Percentiles rank a stretch among this genome's conserved stretches.
Conservation (phyloP, 2,329 filamentous ascomycete genomes). For the Dryadomyces quercivorus region DNA sequence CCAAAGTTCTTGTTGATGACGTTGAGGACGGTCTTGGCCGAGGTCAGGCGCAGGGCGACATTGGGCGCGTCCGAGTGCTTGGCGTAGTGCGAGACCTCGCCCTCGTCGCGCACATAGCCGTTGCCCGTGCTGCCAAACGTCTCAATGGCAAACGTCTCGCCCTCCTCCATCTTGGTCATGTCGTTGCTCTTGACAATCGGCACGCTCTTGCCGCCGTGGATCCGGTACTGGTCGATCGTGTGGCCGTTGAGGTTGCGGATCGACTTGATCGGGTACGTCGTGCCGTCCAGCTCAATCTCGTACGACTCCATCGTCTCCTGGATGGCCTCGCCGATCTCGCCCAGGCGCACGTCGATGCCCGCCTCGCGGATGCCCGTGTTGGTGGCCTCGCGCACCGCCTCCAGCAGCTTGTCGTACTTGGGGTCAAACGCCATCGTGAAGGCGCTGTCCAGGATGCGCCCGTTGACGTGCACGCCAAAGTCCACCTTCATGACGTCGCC, state of each 20-base stretch:
- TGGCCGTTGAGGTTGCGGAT: slow-evolving; percentile 84
- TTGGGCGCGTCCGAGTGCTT: slow-evolving; percentile 61
- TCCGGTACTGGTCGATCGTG: slow-evolving; percentile 78
- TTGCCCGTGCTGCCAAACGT: slow-evolving; percentile 91
- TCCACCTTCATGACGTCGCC: slow-evolving; percentile 76
- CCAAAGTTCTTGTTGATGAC: slow-evolving; percentile 96
- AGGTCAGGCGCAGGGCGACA: slow-evolving; percentile 63
- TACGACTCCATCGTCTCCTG: slow-evolving; percentile 92
- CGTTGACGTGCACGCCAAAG: slow-evolving; percentile 71
- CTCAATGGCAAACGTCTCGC: slow-evolving; percentile 89
- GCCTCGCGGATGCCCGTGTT: slow-evolving; percentile 84
- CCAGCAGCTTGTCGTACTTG: slow-evolving; percentile 61
- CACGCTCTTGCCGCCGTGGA: slow-evolving; percentile 86
- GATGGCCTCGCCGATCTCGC: slow-evolving; percentile 71
- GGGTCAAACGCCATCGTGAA: slow-evolving; percentile 70
- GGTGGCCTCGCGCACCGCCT: slow-evolving; percentile 62
- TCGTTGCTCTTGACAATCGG: slow-evolving; percentile 85
- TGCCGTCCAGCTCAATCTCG: slow-evolving; percentile 72
- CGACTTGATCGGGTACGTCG: slow-evolving; percentile 67
- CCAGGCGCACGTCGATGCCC: slow-evolving; percentile 81
- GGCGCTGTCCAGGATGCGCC: slow-evolving; percentile 68
- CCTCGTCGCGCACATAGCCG: slow-evolving; percentile 76
- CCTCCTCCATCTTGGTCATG: slow-evolving; percentile 94
- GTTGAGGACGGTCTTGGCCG: slow-evolving; percentile 73
- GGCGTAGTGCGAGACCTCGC: slow-evolving; percentile 84